Evolutionary conservation across 768 basidiomycete species (phyloP).

Genomic region (Termitomyces sp.): DNA sequence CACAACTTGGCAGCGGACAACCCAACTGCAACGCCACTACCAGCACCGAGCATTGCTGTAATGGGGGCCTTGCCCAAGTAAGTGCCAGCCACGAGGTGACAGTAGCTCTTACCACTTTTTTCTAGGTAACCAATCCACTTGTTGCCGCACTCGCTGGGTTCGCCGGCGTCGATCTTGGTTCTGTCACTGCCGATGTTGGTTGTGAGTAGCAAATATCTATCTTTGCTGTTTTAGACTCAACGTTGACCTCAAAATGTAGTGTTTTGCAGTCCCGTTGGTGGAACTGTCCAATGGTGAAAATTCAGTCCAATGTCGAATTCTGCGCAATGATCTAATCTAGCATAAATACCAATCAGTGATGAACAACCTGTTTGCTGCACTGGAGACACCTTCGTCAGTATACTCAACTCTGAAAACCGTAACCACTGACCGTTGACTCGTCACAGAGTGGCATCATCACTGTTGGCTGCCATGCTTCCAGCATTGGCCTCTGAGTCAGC

Average conservation of each 20-base stretch:
- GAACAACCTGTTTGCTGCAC: conserved; percentile 15
- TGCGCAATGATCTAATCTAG: neutral
- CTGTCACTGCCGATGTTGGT: conserved; percentile 7
- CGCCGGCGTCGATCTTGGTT: conserved; percentile 6
- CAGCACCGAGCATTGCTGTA: conserved; percentile 6
- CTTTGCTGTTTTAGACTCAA: neutral
- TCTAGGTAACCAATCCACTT: neutral
- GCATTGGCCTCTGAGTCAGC: neutral
- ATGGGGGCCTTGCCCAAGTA: neutral
- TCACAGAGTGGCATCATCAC: conserved; percentile 12
- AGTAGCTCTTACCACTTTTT: neutral
- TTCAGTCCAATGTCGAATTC: neutral
- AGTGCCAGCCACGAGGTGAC: neutral
- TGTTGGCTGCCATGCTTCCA: conserved; percentile 11
- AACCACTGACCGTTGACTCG: neutral
- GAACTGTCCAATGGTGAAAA: conserved; percentile 1
- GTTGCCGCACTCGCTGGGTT: conserved; percentile 4
- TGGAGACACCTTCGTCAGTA: conserved; percentile 15
- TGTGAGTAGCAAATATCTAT: conserved; percentile 3
- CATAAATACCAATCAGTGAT: neutral
- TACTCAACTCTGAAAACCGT: neutral
- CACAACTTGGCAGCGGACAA: too few relatives aligned
- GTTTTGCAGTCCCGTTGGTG: conserved; percentile 10
- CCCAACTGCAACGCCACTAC: neutral
- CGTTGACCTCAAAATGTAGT: neutral